Percentiles rank a stretch among this genome's conserved stretches.
Evolutionary conservation across 306 rosid genomes (phyloP).

Genomic region (Carpinus viminea): DNA sequence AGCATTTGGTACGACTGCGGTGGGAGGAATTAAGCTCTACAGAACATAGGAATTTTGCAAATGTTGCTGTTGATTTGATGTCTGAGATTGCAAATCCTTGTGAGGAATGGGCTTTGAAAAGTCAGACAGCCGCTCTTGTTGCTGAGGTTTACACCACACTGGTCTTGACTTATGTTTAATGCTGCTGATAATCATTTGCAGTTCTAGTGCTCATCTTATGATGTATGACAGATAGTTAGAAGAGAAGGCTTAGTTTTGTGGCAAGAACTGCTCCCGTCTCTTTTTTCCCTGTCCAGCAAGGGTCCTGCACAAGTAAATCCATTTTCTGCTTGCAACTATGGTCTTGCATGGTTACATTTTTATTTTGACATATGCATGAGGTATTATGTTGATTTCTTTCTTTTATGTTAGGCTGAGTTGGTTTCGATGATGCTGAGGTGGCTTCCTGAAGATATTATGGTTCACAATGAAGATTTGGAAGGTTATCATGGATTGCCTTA

Average conservation of each 20-base stretch:
- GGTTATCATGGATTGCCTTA: slow-evolving; percentile 47
- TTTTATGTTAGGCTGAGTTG: slow-evolving; percentile 80
- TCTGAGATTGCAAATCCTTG: slow-evolving; percentile 78
- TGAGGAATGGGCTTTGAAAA: slow-evolving; percentile 95
- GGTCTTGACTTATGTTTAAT: slow-evolving; percentile 21
- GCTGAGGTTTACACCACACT: slow-evolving; percentile 68
- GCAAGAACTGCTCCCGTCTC: slow-evolving; percentile 73
- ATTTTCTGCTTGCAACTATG: slow-evolving; percentile 21
- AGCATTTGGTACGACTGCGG: slow-evolving; percentile 93
- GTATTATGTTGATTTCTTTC: slow-evolving; percentile 9
- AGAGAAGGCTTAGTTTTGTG: slow-evolving; percentile 81
- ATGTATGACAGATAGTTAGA: slow-evolving; percentile 71
- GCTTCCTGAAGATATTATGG: slow-evolving; percentile 98
- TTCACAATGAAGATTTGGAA: slow-evolving; percentile 98
- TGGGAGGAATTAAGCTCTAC: slow-evolving; percentile 83
- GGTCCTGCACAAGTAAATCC: slow-evolving; percentile 86
- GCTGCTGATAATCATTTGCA: slow-evolving; percentile 15
- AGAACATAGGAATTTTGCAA: slow-evolving; percentile 74
- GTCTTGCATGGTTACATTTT: slow-evolving; percentile 6
- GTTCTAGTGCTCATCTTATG: slow-evolving; percentile 15
- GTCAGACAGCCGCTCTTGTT: slow-evolving; percentile 96
- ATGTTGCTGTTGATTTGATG: slow-evolving; percentile 74
- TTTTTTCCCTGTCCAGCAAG: slow-evolving; percentile 72
- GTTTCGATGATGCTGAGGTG: slow-evolving; percentile 96
- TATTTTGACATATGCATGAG: slow-evolving; percentile 18